Base-by-base conservation (phyloP, 345 rosid species). In the Toxicodendron radicans region DNA sequence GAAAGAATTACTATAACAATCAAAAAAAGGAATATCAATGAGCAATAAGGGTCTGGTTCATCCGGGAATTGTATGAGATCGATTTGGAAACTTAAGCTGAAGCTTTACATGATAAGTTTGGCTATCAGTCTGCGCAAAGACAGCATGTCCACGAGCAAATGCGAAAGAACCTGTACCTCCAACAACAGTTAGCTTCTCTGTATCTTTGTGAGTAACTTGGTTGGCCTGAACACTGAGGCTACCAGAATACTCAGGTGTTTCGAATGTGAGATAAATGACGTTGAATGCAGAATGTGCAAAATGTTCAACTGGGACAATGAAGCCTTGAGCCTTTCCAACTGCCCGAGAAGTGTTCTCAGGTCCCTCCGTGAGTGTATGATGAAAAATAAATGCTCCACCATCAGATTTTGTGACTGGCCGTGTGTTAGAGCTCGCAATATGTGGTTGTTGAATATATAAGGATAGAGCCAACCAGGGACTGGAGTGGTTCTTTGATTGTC, bases 101-200 rank as follows among this genome's bases (percentile, higher is more conserved):
- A 91, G 94, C 75, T 95, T 90, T 17, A 95, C 85, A 74, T 89
- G 94, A 53, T 87, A 95, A 79, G 88, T 79, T 2, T 62, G 53
- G 6, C 35, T 64, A 54, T 70, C 76, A 0, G 87, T 64, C 79
- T 58, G 82, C 5, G 79, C 79, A 32, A 95, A 85, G 21, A 87
- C 82, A 5, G 93, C 99, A 9, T 80, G 70, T 24, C 99, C 97
- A 0, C 94, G 88, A 33, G 94, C 92, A 73, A 92, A 92, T 0
- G 97, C 97, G 6, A 95, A 91, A 2, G 90, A 86, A 1, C 99
- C 91, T 0, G 97, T 95, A 1, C 97, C 97, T 23, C 95, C 97
- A 0, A 88, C 91, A 21, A 95, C 94, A 0, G 69, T 81, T 38
- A 92, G 80, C 62, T 91, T 88, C 67, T 91, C 90, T 23, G 71